These are phyloP conservation scores for Straminergon stramineum DNA, from an alignment of 225 moss, liverwort and hornwort species.

Conservation along the genomic window DNA sequence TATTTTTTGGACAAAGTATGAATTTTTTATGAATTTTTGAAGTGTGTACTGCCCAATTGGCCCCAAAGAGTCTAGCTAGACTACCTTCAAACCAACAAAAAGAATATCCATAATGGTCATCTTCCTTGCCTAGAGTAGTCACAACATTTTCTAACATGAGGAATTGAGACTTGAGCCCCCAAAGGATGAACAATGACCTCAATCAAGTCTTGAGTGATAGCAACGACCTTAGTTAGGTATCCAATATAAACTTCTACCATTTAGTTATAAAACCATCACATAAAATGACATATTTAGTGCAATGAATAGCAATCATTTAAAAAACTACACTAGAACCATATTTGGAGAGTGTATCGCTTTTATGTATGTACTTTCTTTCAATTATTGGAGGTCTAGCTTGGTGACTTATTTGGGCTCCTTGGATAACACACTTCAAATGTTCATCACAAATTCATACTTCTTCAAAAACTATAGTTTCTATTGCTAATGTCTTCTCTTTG, in stretches of 20 bases:
- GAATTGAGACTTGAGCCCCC: rapidly evolving
- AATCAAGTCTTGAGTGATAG: neutral
- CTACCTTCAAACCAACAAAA: too few species aligned
- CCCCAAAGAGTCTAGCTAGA: neutral
- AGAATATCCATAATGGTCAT: too few species aligned
- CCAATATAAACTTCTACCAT: neutral
- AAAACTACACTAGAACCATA: too few species aligned
- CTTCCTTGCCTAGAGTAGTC: rapidly evolving
- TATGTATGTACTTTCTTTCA: neutral
- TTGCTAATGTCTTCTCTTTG: neutral
- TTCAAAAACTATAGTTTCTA: neutral
- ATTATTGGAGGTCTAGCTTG: neutral
- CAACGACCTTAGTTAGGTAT: neutral
- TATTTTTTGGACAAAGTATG: rapidly evolving
- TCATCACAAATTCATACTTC: neutral
- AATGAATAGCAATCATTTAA: neutral
- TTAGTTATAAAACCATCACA: neutral
- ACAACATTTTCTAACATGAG: neutral
- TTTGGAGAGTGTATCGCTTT: neutral
- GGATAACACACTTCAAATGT: neutral
- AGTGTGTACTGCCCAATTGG: rapidly evolving
- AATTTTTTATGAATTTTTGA: neutral
- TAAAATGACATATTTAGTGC: neutral
- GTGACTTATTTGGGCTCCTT: neutral
- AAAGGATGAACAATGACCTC: too few species aligned